These are phyloP conservation scores for Candida albicans DNA, from an alignment of 1,139 yeast species.

Conservation along the genomic window DNA sequence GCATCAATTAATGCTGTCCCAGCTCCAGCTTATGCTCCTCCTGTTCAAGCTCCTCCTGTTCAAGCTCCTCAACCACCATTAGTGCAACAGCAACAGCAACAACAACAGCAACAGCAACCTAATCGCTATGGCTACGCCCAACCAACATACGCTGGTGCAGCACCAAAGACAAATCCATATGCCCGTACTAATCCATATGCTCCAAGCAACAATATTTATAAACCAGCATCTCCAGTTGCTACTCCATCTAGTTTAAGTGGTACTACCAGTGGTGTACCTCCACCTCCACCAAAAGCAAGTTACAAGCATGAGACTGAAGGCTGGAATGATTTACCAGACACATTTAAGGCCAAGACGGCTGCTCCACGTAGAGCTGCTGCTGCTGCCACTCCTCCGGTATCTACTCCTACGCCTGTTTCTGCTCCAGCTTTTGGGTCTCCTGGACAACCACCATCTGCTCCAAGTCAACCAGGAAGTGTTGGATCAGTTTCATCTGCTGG, in stretches of 20 bases:
- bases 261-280: slow-evolving; percentile 16
- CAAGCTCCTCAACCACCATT: slow-evolving; percentile 8
- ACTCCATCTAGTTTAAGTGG: slow-evolving; percentile 12
- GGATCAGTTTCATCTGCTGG: slow-evolving; percentile 2
- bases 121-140: slow-evolving; percentile 7
- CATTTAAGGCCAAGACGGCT: slow-evolving; percentile 50
- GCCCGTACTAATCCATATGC: slow-evolving; percentile 31
- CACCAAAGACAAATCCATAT: slow-evolving; percentile 25
- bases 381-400: slow-evolving; percentile 19
- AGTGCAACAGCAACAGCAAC: slow-evolving; percentile 7
- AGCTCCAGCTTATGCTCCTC: slow-evolving; percentile 9
- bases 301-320: slow-evolving; percentile 71
- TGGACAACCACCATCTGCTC: slow-evolving; percentile 18
- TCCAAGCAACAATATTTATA: slow-evolving; percentile 22
- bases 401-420: slow-evolving; percentile 26
- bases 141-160: slow-evolving; percentile 17
- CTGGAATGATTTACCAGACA: slow-evolving; percentile 91
- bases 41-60: slow-evolving; percentile 5
- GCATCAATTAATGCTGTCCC: background rate
- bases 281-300: slow-evolving; percentile 38
- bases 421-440: slow-evolving; percentile 23
- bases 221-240: slow-evolving; percentile 16
- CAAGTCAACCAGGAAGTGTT: slow-evolving; percentile 2
- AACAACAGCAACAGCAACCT: slow-evolving; percentile 11
- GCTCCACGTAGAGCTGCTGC: slow-evolving; percentile 56